A percentile compares a stretch with the other conserved stretches of the same genome.
phyloP scores from a whole-genome alignment of 225 moss, liverwort and hornwort species.

The Thuidium tamariscinum region DNA sequence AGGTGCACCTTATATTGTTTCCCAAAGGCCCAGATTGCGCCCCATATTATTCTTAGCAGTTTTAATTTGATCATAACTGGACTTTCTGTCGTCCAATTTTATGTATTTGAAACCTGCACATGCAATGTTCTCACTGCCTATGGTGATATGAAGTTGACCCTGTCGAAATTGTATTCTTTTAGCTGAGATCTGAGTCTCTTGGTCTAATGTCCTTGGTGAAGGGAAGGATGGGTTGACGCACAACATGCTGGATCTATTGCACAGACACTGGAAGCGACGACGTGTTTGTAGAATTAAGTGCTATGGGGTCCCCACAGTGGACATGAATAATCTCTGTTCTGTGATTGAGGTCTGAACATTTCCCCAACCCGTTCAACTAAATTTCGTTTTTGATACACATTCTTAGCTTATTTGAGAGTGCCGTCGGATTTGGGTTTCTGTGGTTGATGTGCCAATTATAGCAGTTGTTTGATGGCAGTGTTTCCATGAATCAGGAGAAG shows the following conservation, averaged over 20 bases:
- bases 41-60: background rate
- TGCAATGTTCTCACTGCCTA: background rate
- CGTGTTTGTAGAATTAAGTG: constrained; percentile 84
- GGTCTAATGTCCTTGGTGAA: constrained; percentile 16
- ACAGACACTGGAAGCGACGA: constrained; percentile 88
- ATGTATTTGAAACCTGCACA: background rate
- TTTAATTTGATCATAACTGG: background rate
- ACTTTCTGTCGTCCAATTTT: background rate
- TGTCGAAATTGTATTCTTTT: background rate
- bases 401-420: background rate
- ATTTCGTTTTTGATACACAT: background rate
- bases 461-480: constrained; percentile 9
- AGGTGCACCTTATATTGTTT: background rate
- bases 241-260: constrained; percentile 94
- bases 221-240: constrained; percentile 97
- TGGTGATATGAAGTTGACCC: background rate
- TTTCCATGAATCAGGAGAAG: constrained; percentile 52
- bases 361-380: background rate
- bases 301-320: constrained; percentile 89
- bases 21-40: background rate
- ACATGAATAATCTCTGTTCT: constrained; percentile 78
- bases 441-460: background rate
- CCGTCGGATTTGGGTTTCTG: background rate
- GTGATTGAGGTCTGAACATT: constrained; percentile 60
- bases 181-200: background rate